phyloP scores from a whole-genome alignment of 352 stramenopile species.

The Phytophthora syringae region DNA sequence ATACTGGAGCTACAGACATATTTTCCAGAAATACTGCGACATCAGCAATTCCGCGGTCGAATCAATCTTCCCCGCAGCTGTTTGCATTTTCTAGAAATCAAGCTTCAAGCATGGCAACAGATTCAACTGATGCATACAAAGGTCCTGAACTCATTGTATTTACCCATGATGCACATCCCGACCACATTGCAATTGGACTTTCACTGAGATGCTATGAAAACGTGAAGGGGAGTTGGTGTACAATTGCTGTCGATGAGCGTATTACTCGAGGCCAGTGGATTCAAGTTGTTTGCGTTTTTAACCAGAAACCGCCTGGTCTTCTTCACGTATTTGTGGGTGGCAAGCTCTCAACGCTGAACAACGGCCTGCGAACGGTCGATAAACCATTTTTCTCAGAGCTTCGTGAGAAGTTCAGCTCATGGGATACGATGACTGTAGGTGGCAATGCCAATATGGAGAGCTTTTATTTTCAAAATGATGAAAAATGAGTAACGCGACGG shows the following conservation, averaged over 20 bases:
- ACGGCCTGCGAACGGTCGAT: neutral
- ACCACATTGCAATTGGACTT: slow-evolving; percentile 24
- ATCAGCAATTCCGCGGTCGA: neutral
- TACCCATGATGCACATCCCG: slow-evolving; percentile 6
- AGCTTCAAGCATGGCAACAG: neutral
- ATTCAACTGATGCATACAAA: slow-evolving; percentile 1
- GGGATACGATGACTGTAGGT: slow-evolving; percentile 22
- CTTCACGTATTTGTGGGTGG: slow-evolving; percentile 26
- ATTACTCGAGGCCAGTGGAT: slow-evolving; percentile 24
- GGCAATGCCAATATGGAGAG: slow-evolving; percentile 3
- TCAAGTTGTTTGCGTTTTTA: slow-evolving; percentile 22
- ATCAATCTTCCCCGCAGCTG: slow-evolving; percentile 6
- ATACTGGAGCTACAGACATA: slow-evolving; percentile 3
- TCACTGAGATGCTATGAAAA: slow-evolving; percentile 13
- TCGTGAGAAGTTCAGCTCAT: slow-evolving; percentile 14
- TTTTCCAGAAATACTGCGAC: neutral
- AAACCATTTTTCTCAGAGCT: slow-evolving; percentile 11
- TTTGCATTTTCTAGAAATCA: slow-evolving; percentile 13
- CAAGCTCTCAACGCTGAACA: slow-evolving; percentile 22
- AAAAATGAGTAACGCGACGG: neutral
- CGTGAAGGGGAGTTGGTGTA: slow-evolving; percentile 4
- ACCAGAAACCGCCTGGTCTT: slow-evolving; percentile 2
- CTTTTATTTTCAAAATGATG: neutral
- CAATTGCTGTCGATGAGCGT: slow-evolving; percentile 19
- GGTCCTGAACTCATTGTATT: slow-evolving; percentile 22